Evolutionary conservation across 805 yeast species (phyloP).

Genomic region (Cyberlindnera meyerae): DNA sequence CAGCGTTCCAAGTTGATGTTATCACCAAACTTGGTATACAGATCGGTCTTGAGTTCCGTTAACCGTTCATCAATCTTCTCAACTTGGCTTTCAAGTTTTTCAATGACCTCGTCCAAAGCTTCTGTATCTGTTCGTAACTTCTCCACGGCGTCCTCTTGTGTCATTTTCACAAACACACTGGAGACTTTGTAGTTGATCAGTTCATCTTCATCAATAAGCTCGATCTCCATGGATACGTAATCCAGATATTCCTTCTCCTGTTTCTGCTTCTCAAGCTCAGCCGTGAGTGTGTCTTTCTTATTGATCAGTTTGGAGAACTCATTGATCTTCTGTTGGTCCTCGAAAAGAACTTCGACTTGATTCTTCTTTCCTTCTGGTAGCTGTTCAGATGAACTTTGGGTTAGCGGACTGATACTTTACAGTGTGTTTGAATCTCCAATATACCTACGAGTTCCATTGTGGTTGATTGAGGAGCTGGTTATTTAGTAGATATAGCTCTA

Average conservation of each 20-base stretch:
- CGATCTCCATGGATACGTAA: conserved; percentile 80
- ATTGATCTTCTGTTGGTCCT: conserved; percentile 86
- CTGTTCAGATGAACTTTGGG: too few relatives aligned
- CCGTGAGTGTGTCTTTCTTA: conserved; percentile 55
- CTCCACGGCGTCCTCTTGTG: conserved; percentile 60
- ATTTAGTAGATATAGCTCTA: not conserved
- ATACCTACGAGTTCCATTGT: conserved; percentile 16
- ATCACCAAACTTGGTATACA: conserved; percentile 86
- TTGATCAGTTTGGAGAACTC: conserved; percentile 78
- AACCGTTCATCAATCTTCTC: conserved; percentile 51
- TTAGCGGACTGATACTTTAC: too few relatives aligned
- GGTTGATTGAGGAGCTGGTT: not conserved
- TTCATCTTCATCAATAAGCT: conserved; percentile 76
- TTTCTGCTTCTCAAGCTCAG: conserved; percentile 42
- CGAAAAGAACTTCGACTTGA: conserved; percentile 33
- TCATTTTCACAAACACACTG: conserved; percentile 66
- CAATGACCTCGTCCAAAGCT: conserved; percentile 45
- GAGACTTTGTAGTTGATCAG: conserved; percentile 75
- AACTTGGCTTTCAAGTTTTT: conserved; percentile 40
- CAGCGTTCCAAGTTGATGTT: conserved; percentile 78
- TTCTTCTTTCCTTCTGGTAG: conserved; percentile 40
- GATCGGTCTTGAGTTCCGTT: conserved; percentile 56
- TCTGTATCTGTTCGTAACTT: conserved; percentile 62
- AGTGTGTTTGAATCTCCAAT: too few relatives aligned
- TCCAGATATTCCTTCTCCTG: conserved; percentile 84